Evolutionary conservation across 495 filamentous ascomycete genomes (phyloP).

Genomic region (Aspergillus kassunensis): DNA sequence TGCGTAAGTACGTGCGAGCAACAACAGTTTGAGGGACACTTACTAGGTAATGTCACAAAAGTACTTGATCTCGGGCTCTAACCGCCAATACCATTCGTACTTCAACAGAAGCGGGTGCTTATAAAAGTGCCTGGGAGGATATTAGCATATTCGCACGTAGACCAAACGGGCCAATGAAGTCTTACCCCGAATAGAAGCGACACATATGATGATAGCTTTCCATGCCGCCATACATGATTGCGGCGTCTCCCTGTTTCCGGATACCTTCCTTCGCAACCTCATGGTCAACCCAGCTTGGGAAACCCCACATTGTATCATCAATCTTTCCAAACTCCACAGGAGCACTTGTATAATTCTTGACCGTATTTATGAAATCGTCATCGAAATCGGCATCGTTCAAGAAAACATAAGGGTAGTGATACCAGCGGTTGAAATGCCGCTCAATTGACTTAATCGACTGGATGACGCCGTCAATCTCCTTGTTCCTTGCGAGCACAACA

Average conservation of each 20-base stretch:
- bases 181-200: conserved; percentile 95
- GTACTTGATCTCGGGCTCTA: conserved; percentile 99
- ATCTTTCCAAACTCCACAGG: conserved; percentile 94
- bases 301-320: conserved; percentile 88
- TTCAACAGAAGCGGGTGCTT: conserved; percentile 93
- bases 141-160: conserved; percentile 8
- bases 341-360: conserved; percentile 83
- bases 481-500: conserved; percentile 93
- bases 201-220: conserved; percentile 99
- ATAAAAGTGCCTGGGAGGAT: conserved; percentile 75
- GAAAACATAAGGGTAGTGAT: conserved; percentile 98
- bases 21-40: conserved; percentile 23
- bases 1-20: conserved; percentile 19
- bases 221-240: conserved; percentile 99
- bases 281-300: conserved; percentile 90
- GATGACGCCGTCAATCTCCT: conserved; percentile 92
- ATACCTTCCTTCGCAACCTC: conserved; percentile 95
- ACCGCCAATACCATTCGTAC: conserved; percentile 99
- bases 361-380: conserved; percentile 79
- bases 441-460: conserved; percentile 98
- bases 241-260: conserved; percentile 89
- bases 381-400: conserved; percentile 98
- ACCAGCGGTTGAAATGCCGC: conserved; percentile 99
- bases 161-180: conserved; percentile 11
- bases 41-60: conserved; percentile 99